Percentiles rank a stretch among this genome's conserved stretches.
Conservation (phyloP, 345 rosid species). For the Pelargonium nanum region DNA sequence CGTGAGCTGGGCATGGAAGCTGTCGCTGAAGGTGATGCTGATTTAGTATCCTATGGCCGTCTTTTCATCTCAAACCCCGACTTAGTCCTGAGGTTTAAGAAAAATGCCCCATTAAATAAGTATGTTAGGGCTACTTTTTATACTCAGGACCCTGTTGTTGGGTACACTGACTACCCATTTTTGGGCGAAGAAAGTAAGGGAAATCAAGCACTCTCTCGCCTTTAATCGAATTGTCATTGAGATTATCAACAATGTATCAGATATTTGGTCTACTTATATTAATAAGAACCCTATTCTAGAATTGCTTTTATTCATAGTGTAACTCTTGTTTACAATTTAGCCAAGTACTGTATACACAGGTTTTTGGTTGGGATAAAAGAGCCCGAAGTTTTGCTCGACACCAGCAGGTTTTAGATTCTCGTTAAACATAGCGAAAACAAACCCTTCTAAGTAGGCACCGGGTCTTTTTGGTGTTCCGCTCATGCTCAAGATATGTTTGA, state of each 20-base stretch:
- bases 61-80: conserved; percentile 79
- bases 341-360: conserved; percentile 8
- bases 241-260: background rate
- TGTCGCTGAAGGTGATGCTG: conserved; percentile 52
- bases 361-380: conserved; percentile 9
- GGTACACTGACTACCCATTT: conserved; percentile 72
- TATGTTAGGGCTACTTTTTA: conserved; percentile 64
- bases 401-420: conserved; percentile 14
- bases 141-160: conserved; percentile 55
- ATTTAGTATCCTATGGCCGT: conserved; percentile 72
- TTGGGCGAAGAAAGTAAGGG: conserved; percentile 10
- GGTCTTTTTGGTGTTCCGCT: conserved; percentile 20
- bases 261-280: background rate
- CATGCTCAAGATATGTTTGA: background rate
- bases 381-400: conserved; percentile 10
- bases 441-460: background rate
- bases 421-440: conserved; percentile 12
- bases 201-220: conserved; percentile 18
- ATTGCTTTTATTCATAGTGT: background rate
- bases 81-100: conserved; percentile 48
- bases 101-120: conserved; percentile 42
- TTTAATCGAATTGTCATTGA: conserved; percentile 10
- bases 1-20: conserved; percentile 67
- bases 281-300: background rate
- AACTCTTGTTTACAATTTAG: background rate